phyloP scores from a whole-genome alignment of 1,284 basidiomycete species.

The Cryptococcus sp. region DNA sequence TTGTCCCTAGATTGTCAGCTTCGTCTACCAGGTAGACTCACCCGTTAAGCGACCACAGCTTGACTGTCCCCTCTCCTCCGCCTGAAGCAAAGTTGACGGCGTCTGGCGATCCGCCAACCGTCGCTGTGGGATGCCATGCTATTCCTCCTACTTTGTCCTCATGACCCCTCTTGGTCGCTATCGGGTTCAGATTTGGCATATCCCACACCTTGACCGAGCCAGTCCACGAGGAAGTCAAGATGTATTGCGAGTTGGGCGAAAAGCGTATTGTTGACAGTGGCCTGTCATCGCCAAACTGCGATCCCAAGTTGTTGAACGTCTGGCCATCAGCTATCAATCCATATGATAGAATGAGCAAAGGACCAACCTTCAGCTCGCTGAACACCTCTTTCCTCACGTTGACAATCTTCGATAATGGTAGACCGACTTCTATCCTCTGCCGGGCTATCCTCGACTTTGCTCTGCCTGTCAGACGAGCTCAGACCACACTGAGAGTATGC shows the following conservation, averaged over 20 bases:
- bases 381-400: conserved; percentile 87
- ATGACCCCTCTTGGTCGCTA: conserved; percentile 71
- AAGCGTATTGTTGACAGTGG: conserved; percentile 92
- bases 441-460: conserved; percentile 84
- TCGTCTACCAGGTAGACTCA: conserved; percentile 37
- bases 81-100: conserved; percentile 84
- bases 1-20: conserved; percentile 54
- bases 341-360: background rate
- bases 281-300: conserved; percentile 94
- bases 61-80: conserved; percentile 76
- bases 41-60: conserved; percentile 85
- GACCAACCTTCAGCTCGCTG: conserved; percentile 73
- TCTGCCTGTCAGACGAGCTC: conserved; percentile 70
- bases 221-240: conserved; percentile 94
- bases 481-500: conserved; percentile 44
- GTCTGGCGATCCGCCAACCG: conserved; percentile 63
- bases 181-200: conserved; percentile 76
- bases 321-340: conserved; percentile 36
- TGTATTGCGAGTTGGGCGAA: conserved; percentile 77
- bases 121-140: conserved; percentile 95
- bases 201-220: conserved; percentile 93
- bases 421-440: conserved; percentile 78
- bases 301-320: conserved; percentile 87
- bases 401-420: conserved; percentile 85
- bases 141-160: conserved; percentile 88